These are phyloP conservation scores for Claviceps africana DNA, from an alignment of 2,329 filamentous ascomycete genomes.

Conservation along the genomic window DNA sequence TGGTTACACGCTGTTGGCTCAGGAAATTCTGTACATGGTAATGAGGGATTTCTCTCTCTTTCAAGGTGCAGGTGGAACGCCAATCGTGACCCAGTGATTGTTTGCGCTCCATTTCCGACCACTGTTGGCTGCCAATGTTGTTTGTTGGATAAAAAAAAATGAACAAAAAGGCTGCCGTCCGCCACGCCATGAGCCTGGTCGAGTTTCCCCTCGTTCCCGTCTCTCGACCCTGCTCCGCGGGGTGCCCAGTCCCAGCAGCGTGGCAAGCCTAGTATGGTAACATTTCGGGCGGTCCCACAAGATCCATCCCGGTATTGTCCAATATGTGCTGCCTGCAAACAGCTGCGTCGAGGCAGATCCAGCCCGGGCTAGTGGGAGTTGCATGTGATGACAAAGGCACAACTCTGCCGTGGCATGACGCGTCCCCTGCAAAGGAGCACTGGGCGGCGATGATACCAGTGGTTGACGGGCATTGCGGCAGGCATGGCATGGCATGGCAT, in stretches of 20 bases:
- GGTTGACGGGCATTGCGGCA: not conserved
- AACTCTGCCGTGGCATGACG: not conserved
- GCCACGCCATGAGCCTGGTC: not conserved
- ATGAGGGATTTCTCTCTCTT: not conserved
- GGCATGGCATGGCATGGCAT: not conserved
- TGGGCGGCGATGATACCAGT: not conserved
- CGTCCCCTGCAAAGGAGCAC: not conserved
- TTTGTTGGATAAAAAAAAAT: too few relatives aligned
- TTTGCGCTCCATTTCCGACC: not conserved
- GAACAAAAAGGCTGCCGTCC: too few relatives aligned
- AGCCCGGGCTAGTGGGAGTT: not conserved
- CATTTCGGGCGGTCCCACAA: slow-evolving; percentile 1
- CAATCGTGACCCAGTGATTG: not conserved
- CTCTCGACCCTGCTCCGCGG: not conserved
- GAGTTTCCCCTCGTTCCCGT: too few relatives aligned
- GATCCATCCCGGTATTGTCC: not conserved
- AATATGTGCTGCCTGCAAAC: not conserved
- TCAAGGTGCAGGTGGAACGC: not conserved
- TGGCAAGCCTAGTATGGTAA: slow-evolving; percentile 3
- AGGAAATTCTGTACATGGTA: not conserved
- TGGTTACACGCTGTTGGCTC: not conserved
- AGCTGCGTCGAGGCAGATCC: slow-evolving; percentile 1
- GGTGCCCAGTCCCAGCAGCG: slow-evolving; percentile 4
- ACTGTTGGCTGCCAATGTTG: too few relatives aligned
- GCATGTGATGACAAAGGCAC: not conserved